Base-by-base conservation (phyloP, 1,139 yeast genomes). In the Debaryomycetaceae sp. region DNA sequence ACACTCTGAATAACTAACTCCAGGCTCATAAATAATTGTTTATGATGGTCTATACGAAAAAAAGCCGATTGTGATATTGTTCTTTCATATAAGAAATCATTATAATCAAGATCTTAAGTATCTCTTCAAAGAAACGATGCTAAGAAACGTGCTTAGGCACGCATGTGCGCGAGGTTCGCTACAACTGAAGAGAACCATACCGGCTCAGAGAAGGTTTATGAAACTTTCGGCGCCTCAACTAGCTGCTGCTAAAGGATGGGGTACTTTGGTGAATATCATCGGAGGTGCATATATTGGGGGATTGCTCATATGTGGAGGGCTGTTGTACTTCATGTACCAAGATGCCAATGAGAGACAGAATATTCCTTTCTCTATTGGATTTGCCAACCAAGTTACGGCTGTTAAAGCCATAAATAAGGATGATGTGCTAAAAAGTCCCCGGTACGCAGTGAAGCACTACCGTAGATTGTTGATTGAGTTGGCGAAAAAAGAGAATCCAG, bases 201-300 rank as follows among this genome's bases (percentile, higher is more conserved):
- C 43, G 8, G 33, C n/a, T 14, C 49, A 46, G 34, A 36, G 37
- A 5, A 41, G 59, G 42, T 24, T 34, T 8, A 42, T 56, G 1
- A 46, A 42, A 8, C 45, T 59, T 7, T 51, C 62, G 1, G 37
- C 56, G n/a, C 42, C 51, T 5, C 64, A 59, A 34, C 34, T 57
- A 6, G 54, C 56, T 5, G 66, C 66, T 4, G 56, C 63, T 17
- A 58, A 56, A 42, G 64, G 67, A 14, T 68, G 65, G 59, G 70
- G 74, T 20, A 57, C 63, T 37, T 55, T 66, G 7, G 45, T 69
- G 36, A 72, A 72, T 50, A 63, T 72, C 23, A 39, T 70, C 7
- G 72, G 75, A 4, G 78, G 77, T 2, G 76, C 75, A 9, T 74
- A 74, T 52, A 56, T 72, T 40, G 78, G 78, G 5, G 74, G 75